These are phyloP conservation scores for Neurospora sp. DNA, from an alignment of 495 filamentous ascomycete species.

Conservation along the genomic window DNA sequence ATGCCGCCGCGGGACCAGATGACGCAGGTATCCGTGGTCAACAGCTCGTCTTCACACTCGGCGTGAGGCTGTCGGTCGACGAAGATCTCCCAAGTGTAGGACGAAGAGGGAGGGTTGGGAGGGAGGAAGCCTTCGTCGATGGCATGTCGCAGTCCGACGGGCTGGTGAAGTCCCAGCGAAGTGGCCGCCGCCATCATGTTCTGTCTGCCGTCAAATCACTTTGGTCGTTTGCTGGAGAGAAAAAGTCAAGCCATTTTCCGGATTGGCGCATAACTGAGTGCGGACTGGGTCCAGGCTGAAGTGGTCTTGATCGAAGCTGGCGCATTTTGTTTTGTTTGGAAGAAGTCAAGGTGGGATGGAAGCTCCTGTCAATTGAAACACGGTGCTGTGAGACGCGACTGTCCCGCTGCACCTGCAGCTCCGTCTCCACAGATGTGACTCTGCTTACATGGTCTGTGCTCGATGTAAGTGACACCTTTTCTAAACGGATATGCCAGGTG, in stretches of 20 bases:
- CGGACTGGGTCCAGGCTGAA: background rate
- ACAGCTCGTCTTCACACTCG: slow-evolving; percentile 67
- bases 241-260: slow-evolving; percentile 4
- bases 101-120: slow-evolving; percentile 50
- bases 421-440: background rate
- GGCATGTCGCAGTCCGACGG: slow-evolving; percentile 71
- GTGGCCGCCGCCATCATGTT: slow-evolving; percentile 70
- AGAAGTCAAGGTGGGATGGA: background rate
- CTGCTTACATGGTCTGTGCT: background rate
- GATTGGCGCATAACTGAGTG: background rate
- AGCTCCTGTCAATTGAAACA: background rate
- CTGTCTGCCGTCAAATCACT: background rate
- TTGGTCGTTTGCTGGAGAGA: background rate
- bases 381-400: background rate
- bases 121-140: slow-evolving; percentile 72
- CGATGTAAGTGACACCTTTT: background rate
- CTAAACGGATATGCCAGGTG: background rate
- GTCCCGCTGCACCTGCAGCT: background rate
- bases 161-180: slow-evolving; percentile 81
- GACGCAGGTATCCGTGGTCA: slow-evolving; percentile 71
- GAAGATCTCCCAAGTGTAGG: slow-evolving; percentile 61
- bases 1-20: slow-evolving; percentile 85
- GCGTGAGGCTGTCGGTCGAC: slow-evolving; percentile 34
- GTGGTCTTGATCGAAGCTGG: background rate
- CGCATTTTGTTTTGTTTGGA: background rate